Evolutionary conservation across 192 early-diverging fungal genomes (phyloP), one percentile per base, ranked within the genome.

Genomic region (Jimgerdemannia lactiflua): DNA sequence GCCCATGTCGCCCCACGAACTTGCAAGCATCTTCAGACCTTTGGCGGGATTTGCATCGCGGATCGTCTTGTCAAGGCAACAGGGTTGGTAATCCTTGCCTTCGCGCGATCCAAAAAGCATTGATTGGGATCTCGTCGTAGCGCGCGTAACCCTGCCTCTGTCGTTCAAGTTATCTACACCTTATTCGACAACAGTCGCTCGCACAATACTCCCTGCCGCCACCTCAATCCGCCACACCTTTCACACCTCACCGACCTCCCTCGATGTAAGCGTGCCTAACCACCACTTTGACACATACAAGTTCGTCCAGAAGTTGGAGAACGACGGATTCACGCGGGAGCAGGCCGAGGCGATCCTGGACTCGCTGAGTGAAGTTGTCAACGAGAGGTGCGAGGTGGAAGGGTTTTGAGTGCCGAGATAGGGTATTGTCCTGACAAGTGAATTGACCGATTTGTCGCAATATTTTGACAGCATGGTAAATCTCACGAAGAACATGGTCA

Each of bases 271-370:
- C 49, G 6, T 59, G 49, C 39, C 75, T n/a, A 78, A 74, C 69
- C 81, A 87, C 77, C 81, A 92, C 75, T 95, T 97, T 80, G 95
- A 97, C 80, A 97, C 94, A 3, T 92, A 90, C 85, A 86, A 88
- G 44, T 90, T 97, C 54, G 91, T 90, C 9, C 86, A 89, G 70
- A 82, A 88, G 54, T 80, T 97, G 10, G 91, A 95, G 79, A 74
- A 75, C 3, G 90, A 94, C 54, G 94, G 93, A 0, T 94, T 95
- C 76, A 79, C 80, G 43, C 74, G 86, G 18, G 86, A 91, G 71
- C 90, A 93, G 72, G 87, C 93, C 4, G 89, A 92, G 76, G 90
- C 93, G 6, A 87, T 98, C 17, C 94, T 95, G 89, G 78, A 79
- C 65, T 89, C 91, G 3, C 75, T 96, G 9, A 76, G 84, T 4